A percentile compares a stretch with the other conserved stretches of the same genome.
Conservation (phyloP, 345 rosid species). For the Eucalyptus guilfoylei region DNA sequence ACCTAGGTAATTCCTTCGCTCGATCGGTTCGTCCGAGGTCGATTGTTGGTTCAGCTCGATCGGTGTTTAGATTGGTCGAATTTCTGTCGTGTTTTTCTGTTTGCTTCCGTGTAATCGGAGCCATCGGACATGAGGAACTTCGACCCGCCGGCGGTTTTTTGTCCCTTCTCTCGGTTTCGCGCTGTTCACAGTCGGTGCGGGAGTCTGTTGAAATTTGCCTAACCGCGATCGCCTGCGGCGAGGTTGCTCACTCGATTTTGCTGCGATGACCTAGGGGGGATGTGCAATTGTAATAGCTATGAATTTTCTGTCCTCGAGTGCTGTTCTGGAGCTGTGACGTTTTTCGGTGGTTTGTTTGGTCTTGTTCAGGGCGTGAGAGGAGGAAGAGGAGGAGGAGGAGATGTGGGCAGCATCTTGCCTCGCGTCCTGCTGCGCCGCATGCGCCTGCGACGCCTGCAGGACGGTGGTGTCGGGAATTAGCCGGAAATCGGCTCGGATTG, state of each 20-base stretch:
- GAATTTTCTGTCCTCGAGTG: not conserved
- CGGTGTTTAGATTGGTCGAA: not conserved
- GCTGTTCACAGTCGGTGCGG: not conserved
- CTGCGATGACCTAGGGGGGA: not conserved
- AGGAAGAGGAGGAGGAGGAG: not conserved
- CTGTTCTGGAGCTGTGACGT: not conserved
- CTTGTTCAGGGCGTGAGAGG: not conserved
- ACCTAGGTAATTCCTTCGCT: not conserved
- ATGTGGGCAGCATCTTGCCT: conserved; percentile 99
- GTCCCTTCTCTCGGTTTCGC: not conserved
- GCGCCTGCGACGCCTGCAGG: conserved; percentile 95
- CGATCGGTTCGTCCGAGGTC: not conserved
- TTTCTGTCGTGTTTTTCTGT: not conserved
- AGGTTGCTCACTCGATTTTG: not conserved
- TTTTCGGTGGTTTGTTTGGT: not conserved
- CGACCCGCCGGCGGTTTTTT: not conserved
- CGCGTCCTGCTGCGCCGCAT: conserved; percentile 95
- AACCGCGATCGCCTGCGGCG: not conserved
- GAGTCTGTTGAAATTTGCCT: not conserved
- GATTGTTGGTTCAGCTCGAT: not conserved
- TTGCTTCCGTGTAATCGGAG: not conserved
- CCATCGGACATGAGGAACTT: not conserved
- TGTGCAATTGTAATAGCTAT: not conserved
- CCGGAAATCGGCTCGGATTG: conserved; percentile 94
- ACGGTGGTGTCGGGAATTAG: conserved; percentile 86